Base-by-base conservation (phyloP, 331 rosid genomes). In the Acacia pycnantha region DNA sequence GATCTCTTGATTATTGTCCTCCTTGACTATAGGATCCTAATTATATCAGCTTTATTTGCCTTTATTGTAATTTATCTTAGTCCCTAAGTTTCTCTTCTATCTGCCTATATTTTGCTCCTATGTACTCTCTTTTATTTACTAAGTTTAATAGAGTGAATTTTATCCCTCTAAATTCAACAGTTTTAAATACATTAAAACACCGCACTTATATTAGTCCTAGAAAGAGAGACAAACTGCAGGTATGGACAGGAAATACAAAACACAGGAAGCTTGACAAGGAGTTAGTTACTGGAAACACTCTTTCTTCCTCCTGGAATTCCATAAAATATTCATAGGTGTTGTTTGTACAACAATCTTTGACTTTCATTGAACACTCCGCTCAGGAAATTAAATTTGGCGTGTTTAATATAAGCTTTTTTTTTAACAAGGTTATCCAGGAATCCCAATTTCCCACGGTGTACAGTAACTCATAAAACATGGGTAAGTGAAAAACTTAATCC, bases 161-260 rank as follows among this genome's bases (percentile, higher is more conserved):
- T n/a, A n/a, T n/a, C n/a, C n/a, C n/a, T n/a, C n/a, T n/a, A n/a
- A n/a, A n/a, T n/a, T n/a, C n/a, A n/a, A n/a, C n/a, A n/a, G n/a
- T n/a, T n/a, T 40, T 43, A 24, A 58, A 84, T 75, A 67, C 64
- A 61, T 82, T 43, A 84, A 70, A 79, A 67, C 21, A 40, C 61
- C 56, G 29, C 64, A 47, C 50, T 66, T 72, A 33, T 24, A 50
- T 10, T 18, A 54, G 58, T 24, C 56, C 58, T 6, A 19, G 48
- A 73, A 18, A 35, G 68, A 27, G 24, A 40, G 33, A 44, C 48
- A 54, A 73, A 53, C 79, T 33, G 54, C 51, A 50, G 15, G 27
- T 29, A 58, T 29, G 31, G 35, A 40, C 40, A 67, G 14, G 54
- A 15, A 77, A 70, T 26, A 69, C 27, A 70, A 62, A 66, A 21